phyloP scores from a whole-genome alignment of 2,329 filamentous ascomycete genomes.

The Aspergillus tubingensis region DNA sequence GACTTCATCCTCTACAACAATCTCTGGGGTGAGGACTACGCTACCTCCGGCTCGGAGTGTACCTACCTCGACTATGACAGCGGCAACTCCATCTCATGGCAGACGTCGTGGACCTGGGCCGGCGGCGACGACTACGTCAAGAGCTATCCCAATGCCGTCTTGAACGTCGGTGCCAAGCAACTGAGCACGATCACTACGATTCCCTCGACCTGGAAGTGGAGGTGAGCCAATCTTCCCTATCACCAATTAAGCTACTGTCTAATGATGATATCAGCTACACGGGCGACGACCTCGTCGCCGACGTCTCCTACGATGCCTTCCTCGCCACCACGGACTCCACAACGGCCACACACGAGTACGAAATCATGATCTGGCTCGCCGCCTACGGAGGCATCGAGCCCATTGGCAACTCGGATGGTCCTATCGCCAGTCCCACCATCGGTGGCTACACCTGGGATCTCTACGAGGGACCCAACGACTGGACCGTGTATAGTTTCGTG shows the following conservation, averaged over 20 bases:
- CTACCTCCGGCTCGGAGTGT: slow-evolving; percentile 39
- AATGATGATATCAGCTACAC: slow-evolving; percentile 39
- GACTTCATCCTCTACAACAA: slow-evolving; percentile 52
- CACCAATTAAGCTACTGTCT: neutral
- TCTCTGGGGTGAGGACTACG: slow-evolving; percentile 45
- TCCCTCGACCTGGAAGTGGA: slow-evolving; percentile 45
- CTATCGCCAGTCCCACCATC: slow-evolving; percentile 53
- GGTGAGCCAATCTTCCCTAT: slow-evolving; percentile 9
- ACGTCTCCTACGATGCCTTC: slow-evolving; percentile 56
- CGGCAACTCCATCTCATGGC: slow-evolving; percentile 36
- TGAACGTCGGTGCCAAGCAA: slow-evolving; percentile 10
- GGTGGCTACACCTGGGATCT: slow-evolving; percentile 56
- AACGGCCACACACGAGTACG: slow-evolving; percentile 50
- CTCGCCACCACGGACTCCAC: slow-evolving; percentile 52
- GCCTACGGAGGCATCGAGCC: slow-evolving; percentile 55
- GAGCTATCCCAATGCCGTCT: slow-evolving; percentile 35
- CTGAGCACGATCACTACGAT: slow-evolving; percentile 35
- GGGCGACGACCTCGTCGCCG: slow-evolving; percentile 49
- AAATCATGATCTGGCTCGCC: slow-evolving; percentile 64
- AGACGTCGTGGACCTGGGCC: slow-evolving; percentile 44
- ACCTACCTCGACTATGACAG: slow-evolving; percentile 37
- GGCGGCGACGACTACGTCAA: slow-evolving; percentile 42
- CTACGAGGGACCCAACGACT: slow-evolving; percentile 58
- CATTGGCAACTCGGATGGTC: slow-evolving; percentile 55
- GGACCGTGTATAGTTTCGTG: slow-evolving; percentile 60